Percentiles rank a stretch among this genome's conserved stretches.
Conservation (phyloP, 2,329 filamentous ascomycete species). For the Cladophialophora psammophila region DNA sequence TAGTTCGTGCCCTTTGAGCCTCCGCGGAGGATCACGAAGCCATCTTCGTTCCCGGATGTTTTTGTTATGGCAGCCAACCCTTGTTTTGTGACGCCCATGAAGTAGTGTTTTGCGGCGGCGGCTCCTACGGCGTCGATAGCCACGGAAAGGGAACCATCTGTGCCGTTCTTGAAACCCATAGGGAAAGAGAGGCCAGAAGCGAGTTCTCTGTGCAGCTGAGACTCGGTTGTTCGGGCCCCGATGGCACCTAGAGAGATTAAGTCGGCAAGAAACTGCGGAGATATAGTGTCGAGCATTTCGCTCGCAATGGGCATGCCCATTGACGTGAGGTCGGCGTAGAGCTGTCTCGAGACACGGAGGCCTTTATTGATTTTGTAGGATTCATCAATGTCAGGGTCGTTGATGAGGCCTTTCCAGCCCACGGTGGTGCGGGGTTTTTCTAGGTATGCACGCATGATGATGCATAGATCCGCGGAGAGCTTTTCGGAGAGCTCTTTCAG, state of each 20-base stretch:
- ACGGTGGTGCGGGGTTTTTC: slow-evolving; percentile 98
- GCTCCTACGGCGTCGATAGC: slow-evolving; percentile 96
- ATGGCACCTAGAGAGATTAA: slow-evolving; percentile 90
- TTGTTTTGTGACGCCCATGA: slow-evolving; percentile 96
- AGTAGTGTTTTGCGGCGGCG: slow-evolving; percentile 90
- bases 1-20: slow-evolving; percentile 95
- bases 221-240: slow-evolving; percentile 95
- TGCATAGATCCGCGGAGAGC: slow-evolving; percentile 85
- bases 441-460: slow-evolving; percentile 97
- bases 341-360: slow-evolving; percentile 80
- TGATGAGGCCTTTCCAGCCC: slow-evolving; percentile 98
- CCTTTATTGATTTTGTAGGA: slow-evolving; percentile 99
- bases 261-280: slow-evolving; percentile 94
- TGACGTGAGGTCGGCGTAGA: slow-evolving; percentile 90
- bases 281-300: slow-evolving; percentile 98
- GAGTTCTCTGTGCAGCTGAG: slow-evolving; percentile 91
- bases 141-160: slow-evolving; percentile 86
- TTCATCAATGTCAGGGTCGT: slow-evolving; percentile 97
- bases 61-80: slow-evolving; percentile 94
- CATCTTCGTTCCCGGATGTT: slow-evolving; percentile 93
- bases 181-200: slow-evolving; percentile 95
- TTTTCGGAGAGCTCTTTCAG: slow-evolving; percentile 83
- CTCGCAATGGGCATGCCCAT: slow-evolving; percentile 95
- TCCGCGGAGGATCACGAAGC: slow-evolving; percentile 93
- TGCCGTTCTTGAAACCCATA: slow-evolving; percentile 99